Percentiles rank a stretch among this genome's conserved stretches.
These are phyloP conservation scores for Candida palmyrensis DNA, from an alignment of 805 yeast genomes.

Conservation along the genomic window DNA sequence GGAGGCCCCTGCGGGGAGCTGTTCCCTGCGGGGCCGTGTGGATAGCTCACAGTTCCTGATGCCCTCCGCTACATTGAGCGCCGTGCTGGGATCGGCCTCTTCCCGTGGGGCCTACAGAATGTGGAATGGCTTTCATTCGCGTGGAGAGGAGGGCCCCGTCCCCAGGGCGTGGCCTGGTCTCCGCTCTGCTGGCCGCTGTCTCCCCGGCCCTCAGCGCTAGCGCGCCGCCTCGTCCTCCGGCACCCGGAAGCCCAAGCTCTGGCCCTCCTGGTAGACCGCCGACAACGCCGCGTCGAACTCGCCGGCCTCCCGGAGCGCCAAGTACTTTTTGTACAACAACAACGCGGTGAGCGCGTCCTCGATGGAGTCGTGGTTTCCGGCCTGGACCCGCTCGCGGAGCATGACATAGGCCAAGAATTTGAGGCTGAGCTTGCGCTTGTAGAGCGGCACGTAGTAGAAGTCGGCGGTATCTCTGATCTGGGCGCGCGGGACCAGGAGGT, in stretches of 20 bases:
- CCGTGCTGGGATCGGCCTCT: too few relatives aligned
- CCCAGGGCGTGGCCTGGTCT: too few relatives aligned
- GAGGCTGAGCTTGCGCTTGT: slow-evolving; percentile 74
- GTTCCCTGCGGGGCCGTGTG: too few relatives aligned
- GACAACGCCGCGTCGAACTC: slow-evolving; percentile 58
- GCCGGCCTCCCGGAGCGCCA: slow-evolving; percentile 54
- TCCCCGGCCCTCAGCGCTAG: too few relatives aligned
- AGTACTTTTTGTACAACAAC: slow-evolving; percentile 65
- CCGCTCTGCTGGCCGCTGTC: too few relatives aligned
- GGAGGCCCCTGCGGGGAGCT: too few relatives aligned
- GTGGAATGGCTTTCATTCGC: too few relatives aligned
- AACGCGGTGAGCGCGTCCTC: slow-evolving; percentile 93
- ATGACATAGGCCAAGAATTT: slow-evolving; percentile 82
- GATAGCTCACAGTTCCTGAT: too few relatives aligned
- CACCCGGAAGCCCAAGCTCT: slow-evolving; percentile 46
- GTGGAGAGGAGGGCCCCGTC: too few relatives aligned
- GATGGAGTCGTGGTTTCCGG: slow-evolving; percentile 93
- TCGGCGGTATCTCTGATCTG: slow-evolving; percentile 91
- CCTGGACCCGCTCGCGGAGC: slow-evolving; percentile 72
- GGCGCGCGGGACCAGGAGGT: slow-evolving; percentile 74
- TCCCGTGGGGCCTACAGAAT: too few relatives aligned
- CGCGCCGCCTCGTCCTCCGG: too few relatives aligned
- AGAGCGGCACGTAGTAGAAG: slow-evolving; percentile 67
- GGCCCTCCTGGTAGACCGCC: slow-evolving; percentile 69
- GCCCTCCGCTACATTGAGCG: too few relatives aligned